Percentiles rank a stretch among this genome's conserved stretches.
These are phyloP conservation scores for Lentinula guzmanii DNA, from an alignment of 768 basidiomycete genomes.

Conservation along the genomic window DNA sequence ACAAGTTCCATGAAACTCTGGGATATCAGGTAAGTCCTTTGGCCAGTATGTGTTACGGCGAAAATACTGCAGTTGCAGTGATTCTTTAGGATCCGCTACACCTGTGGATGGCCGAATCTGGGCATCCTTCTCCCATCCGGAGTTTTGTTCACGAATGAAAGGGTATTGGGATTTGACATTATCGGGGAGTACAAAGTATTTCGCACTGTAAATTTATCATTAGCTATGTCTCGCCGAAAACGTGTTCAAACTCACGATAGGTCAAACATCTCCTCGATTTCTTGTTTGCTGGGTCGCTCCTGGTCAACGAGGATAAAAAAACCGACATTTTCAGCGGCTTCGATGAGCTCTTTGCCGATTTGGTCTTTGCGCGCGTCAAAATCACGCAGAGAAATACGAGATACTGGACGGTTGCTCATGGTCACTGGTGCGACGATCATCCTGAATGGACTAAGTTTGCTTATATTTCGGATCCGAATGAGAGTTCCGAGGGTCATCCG, in stretches of 20 bases:
- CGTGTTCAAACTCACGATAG: neutral
- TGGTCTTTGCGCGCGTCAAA: neutral
- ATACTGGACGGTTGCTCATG: neutral
- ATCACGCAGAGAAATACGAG: neutral
- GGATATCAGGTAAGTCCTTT: neutral
- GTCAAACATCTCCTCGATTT: neutral
- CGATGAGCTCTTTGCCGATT: neutral
- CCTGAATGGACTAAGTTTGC: neutral
- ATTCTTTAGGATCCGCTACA: slow-evolving; percentile 5
- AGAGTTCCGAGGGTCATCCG: neutral
- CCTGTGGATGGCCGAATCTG: slow-evolving; percentile 3
- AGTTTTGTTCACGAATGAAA: neutral
- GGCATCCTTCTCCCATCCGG: slow-evolving; percentile 1
- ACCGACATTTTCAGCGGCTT: neutral
- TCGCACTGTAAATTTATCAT: neutral
- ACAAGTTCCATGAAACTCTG: neutral
- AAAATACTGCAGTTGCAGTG: neutral
- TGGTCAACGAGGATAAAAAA: neutral
- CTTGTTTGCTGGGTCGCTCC: neutral
- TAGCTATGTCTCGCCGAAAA: neutral
- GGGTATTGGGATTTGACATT: neutral
- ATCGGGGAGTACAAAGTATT: neutral
- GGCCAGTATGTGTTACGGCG: slow-evolving; percentile 2
- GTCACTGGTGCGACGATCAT: too few species aligned
- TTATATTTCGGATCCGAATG: neutral